Conservation (phyloP, 2,329 filamentous ascomycete genomes). For the Cladophialophora psammophila region DNA sequence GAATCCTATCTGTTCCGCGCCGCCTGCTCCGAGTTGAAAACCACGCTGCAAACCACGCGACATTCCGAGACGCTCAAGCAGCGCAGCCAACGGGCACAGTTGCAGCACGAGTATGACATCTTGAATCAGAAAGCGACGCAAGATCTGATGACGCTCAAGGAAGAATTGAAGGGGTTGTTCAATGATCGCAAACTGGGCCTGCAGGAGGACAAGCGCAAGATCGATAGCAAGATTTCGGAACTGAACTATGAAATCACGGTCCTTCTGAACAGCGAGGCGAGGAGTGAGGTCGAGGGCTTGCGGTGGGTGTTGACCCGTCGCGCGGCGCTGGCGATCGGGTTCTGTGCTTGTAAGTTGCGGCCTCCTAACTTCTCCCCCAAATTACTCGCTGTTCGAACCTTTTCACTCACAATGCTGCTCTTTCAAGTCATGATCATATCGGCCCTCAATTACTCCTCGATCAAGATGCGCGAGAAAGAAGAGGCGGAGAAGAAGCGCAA, state of each 20-base stretch:
- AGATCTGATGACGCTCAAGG: conserved; percentile 80
- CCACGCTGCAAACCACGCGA: conserved; percentile 81
- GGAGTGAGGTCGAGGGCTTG: conserved; percentile 88
- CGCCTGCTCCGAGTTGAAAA: conserved; percentile 88
- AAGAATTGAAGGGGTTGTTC: conserved; percentile 94
- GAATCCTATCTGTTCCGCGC: conserved; percentile 93
- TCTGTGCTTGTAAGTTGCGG: conserved; percentile 55
- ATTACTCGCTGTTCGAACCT: background rate
- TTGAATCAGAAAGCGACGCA: conserved; percentile 83
- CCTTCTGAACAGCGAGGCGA: conserved; percentile 84
- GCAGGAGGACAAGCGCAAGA: conserved; percentile 81
- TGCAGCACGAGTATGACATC: conserved; percentile 97
- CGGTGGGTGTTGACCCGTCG: conserved; percentile 80
- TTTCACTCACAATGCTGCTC: background rate
- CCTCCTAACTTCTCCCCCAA: background rate
- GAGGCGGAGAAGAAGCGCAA: conserved; percentile 48
- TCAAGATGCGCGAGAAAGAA: conserved; percentile 46
- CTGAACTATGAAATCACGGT: conserved; percentile 97
- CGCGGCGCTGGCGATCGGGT: conserved; percentile 66
- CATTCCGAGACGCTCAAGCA: conserved; percentile 80
- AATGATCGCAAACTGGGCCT: conserved; percentile 95
- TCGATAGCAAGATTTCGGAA: conserved; percentile 90
- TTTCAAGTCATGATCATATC: conserved; percentile 56
- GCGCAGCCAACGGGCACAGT: conserved; percentile 79
- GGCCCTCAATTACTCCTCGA: conserved; percentile 55